phyloP scores from a whole-genome alignment of 129 eudicot genomes.

The Escallonia herrerae region DNA sequence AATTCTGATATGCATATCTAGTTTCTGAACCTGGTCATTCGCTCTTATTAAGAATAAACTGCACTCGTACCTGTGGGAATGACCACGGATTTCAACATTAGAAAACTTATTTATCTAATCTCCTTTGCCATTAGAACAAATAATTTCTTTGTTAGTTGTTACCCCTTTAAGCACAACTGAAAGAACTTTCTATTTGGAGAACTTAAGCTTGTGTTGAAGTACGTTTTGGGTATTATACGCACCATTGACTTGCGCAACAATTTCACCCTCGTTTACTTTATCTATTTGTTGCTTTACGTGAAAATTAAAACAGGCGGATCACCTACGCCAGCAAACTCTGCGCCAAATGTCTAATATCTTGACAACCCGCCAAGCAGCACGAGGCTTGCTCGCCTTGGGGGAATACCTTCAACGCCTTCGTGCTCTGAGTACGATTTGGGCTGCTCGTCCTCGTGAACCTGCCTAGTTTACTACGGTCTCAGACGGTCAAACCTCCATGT shows the following conservation, averaged over 20 bases:
- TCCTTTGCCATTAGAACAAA: too few species aligned
- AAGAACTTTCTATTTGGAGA: too few species aligned
- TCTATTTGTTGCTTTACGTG: not conserved
- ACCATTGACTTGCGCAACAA: not conserved
- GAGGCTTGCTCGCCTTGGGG: conserved; percentile 75
- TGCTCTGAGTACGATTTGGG: conserved; percentile 75
- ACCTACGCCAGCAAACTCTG: conserved; percentile 72
- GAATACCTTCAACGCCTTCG: conserved; percentile 89
- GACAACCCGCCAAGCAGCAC: conserved; percentile 73
- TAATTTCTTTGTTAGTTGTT: too few species aligned
- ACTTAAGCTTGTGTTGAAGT: too few species aligned
- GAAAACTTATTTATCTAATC: too few species aligned
- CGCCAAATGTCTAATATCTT: conserved; percentile 57
- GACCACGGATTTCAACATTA: too few species aligned
- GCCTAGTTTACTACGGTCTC: conserved; percentile 10
- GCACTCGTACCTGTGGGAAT: too few species aligned
- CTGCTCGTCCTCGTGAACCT: conserved; percentile 51
- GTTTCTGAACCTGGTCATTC: too few species aligned
- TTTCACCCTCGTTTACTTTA: not conserved
- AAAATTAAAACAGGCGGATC: conserved; percentile 64
- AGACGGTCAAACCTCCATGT: not conserved
- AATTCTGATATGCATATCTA: too few species aligned
- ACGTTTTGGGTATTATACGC: too few species aligned
- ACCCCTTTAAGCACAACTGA: too few species aligned
- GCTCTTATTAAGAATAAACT: too few species aligned